Base-by-base conservation (phyloP, 129 eudicot genomes). In the Rutidosis leptorrhynchoides region DNA sequence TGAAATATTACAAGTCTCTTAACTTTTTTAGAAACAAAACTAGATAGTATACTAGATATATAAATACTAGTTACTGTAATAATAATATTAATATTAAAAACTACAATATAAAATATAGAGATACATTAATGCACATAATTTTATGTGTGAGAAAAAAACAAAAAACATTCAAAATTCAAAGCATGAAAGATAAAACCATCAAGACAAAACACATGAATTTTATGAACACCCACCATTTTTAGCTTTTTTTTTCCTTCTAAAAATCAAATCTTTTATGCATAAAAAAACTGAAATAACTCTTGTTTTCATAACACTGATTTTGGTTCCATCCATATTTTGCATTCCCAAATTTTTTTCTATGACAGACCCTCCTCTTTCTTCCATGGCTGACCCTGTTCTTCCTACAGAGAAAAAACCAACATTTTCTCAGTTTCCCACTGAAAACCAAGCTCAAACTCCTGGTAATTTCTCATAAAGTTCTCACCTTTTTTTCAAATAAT, bases 391-490 rank as follows among this genome's bases (percentile, higher is more conserved):
- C 67, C 96, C 96, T 9, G 85, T 88, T 81, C 82, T 88, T 79
- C 96, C 95, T n/a, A 82, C 86, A 15, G 84, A 90, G 69, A 77
- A 83, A 62, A 73, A 81, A 14, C 90, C 81, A 55, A 90, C 92
- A 37, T 75, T 81, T 83, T 79, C 87, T 51, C 86, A 74, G 59
- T 67, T 79, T 49, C 79, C 88, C 66, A 55, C 84, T 0, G 75
- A 73, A 1, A 37, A 54, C 62, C 65, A 74, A 30, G 85, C 97
- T 76, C 85, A 56, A 43, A 74, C 95, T 78, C 84, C 93, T 76
- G 97, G 97, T 90, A 77, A 20, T 21, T 9, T 58, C 10, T 25
- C 33, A 57, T 16, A 25, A 57, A 27, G 17, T 3, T 26, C 46
- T 57, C 32, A 57, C n/a, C 5, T 27, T 61, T 27, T 61, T 60